Percentiles rank a stretch among this genome's conserved stretches.
Conservation (phyloP, 495 filamentous ascomycete species). For the Amorphotheca resinae region DNA sequence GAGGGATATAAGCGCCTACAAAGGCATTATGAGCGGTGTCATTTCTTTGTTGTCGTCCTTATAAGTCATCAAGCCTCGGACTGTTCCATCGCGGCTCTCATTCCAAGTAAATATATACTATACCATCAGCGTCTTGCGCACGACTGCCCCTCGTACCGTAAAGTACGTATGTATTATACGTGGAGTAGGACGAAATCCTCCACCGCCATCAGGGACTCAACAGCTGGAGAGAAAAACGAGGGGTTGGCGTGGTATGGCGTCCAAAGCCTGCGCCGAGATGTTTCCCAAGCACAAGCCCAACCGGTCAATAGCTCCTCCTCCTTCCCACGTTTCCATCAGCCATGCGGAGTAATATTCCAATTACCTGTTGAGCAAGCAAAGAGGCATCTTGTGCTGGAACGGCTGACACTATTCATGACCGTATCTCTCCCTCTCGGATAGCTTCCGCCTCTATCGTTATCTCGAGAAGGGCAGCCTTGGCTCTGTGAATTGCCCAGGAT, state of each 20-base stretch:
- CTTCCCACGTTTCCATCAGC: no score
- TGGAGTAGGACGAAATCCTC: no score
- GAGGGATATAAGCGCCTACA: constrained; percentile 16
- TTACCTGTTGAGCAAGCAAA: no score
- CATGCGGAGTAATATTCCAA: no score
- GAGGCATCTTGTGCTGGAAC: no score
- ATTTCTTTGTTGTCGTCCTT: neutral
- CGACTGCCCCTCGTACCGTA: no score
- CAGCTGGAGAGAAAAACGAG: neutral
- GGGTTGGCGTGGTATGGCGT: neutral
- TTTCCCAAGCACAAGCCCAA: neutral
- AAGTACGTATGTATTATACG: no score
- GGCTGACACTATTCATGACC: no score
- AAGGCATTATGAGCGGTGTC: constrained; percentile 17
- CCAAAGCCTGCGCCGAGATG: neutral
- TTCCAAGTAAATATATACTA: no score
- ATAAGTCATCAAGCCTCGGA: neutral
- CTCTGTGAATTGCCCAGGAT: neutral
- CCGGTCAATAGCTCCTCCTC: constrained; percentile 2
- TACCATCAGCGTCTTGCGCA: no score
- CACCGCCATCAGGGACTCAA: no score
- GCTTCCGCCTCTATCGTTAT: constrained; percentile 15
- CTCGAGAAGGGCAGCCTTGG: no score
- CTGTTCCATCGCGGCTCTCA: constrained; percentile 2
- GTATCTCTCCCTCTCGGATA: constrained; percentile 8